phyloP scores from a whole-genome alignment of 352 stramenopile genomes.

The Thraustochytrium striatum region DNA sequence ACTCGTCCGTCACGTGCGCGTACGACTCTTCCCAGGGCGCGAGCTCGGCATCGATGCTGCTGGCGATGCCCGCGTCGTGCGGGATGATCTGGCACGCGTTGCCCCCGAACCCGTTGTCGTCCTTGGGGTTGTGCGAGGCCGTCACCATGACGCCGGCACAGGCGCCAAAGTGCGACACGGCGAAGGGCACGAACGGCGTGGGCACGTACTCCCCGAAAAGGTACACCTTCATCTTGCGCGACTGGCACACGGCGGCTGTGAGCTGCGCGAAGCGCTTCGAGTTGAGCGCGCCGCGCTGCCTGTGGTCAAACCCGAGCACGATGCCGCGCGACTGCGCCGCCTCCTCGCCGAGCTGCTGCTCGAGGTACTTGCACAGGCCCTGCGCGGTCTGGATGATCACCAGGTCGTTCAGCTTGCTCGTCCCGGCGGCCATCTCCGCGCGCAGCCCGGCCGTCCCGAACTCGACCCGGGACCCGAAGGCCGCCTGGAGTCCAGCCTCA shows the following conservation, averaged over 20 bases:
- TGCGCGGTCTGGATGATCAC: conserved; percentile 85
- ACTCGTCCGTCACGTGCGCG: conserved; percentile 3
- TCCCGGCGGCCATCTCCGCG: conserved; percentile 77
- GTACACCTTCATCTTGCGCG: conserved; percentile 77
- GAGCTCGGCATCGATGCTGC: conserved; percentile 80
- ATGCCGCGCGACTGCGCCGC: conserved; percentile 70
- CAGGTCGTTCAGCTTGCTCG: conserved; percentile 83
- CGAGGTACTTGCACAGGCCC: conserved; percentile 78
- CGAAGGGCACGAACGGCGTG: conserved; percentile 87
- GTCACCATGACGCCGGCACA: conserved; percentile 83
- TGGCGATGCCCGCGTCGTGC: conserved; percentile 86
- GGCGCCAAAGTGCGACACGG: conserved; percentile 55
- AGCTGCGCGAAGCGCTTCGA: conserved; percentile 79
- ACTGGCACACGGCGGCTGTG: conserved; percentile 71
- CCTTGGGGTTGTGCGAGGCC: conserved; percentile 96
- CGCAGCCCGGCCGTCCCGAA: conserved; percentile 85
- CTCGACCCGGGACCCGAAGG: conserved; percentile 70
- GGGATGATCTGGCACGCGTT: conserved; percentile 96
- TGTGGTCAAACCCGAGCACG: conserved; percentile 83
- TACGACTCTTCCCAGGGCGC: conserved; percentile 66
- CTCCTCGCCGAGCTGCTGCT: conserved; percentile 64
- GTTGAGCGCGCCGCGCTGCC: conserved; percentile 66
- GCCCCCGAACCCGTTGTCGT: conserved; percentile 90
- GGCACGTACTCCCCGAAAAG: conserved; percentile 82
- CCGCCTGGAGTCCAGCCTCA: conserved; percentile 55